phyloP scores from a whole-genome alignment of 768 basidiomycete genomes.

The Nevesoporus exiguus region DNA sequence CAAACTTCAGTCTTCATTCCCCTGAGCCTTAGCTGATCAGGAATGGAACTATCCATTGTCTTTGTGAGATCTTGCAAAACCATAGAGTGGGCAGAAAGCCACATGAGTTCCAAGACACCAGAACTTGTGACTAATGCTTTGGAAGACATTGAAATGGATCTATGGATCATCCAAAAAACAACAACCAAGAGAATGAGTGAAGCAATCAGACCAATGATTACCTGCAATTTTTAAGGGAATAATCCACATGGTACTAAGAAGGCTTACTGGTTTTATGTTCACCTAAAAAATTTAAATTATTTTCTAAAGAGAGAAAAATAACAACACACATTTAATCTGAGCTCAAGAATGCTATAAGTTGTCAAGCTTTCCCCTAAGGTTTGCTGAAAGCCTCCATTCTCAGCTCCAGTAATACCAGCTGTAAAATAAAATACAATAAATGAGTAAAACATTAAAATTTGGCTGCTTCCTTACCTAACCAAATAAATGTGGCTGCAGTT shows the following conservation, averaged over 20 bases:
- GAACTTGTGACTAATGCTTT: not conserved
- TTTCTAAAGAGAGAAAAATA: not conserved
- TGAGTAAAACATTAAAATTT: not conserved
- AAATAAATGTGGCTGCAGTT: not conserved
- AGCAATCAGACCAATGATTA: not conserved
- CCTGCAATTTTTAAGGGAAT: not conserved
- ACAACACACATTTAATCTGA: constrained; percentile 5
- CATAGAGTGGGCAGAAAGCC: not conserved
- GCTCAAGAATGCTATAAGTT: not conserved
- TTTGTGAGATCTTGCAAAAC: not conserved
- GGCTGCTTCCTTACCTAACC: not conserved
- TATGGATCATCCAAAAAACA: not conserved
- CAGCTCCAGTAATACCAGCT: not conserved
- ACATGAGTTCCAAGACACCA: not conserved
- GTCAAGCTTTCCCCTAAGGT: not conserved
- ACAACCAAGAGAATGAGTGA: not conserved
- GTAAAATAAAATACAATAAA: not conserved
- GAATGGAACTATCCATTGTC: not conserved
- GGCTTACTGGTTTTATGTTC: not conserved
- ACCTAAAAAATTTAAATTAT: not conserved
- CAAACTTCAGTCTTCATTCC: not conserved
- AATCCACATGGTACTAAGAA: not conserved
- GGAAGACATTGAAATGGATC: not conserved
- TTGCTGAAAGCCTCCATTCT: not conserved
- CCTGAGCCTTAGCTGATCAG: not conserved